phyloP scores from a whole-genome alignment of 495 filamentous ascomycete genomes.

The Friedmanniomyces endolithicus region DNA sequence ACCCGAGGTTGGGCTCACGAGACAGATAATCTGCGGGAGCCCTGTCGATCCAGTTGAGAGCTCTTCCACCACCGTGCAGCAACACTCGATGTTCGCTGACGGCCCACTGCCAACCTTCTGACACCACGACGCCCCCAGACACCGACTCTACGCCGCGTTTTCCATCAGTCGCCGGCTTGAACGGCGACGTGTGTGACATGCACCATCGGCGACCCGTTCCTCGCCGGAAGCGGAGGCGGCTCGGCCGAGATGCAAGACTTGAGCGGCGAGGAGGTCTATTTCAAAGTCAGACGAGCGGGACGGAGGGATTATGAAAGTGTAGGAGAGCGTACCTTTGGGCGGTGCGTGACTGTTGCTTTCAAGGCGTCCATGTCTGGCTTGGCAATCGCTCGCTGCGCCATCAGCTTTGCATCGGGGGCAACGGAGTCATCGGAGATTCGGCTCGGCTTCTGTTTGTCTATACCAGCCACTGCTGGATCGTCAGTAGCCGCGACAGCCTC shows the following conservation, averaged over 20 bases:
- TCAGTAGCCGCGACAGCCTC: constrained; percentile 2
- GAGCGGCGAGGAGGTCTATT: constrained; percentile 10
- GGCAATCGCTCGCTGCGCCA: constrained; percentile 3
- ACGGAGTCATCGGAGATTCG: background rate
- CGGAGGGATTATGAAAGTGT: too few relatives aligned
- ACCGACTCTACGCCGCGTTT: background rate
- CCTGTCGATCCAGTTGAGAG: too few relatives aligned
- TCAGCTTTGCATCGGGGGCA: background rate
- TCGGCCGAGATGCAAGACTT: constrained; percentile 3
- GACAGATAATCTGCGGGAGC: too few relatives aligned
- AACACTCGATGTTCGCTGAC: too few relatives aligned
- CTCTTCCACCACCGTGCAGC: too few relatives aligned
- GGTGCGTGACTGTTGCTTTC: background rate
- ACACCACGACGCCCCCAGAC: background rate
- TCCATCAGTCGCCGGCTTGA: background rate
- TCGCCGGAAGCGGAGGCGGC: background rate
- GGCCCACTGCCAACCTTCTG: background rate
- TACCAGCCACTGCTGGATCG: constrained; percentile 4
- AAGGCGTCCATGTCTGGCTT: background rate
- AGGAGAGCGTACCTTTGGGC: constrained; percentile 4
- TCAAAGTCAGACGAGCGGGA: background rate
- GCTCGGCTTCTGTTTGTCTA: background rate
- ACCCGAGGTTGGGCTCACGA: too few relatives aligned
- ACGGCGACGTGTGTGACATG: background rate
- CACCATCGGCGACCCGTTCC: background rate